Evolutionary conservation across 805 yeast genomes (phyloP).

Genomic region (Candida nitratophila): DNA sequence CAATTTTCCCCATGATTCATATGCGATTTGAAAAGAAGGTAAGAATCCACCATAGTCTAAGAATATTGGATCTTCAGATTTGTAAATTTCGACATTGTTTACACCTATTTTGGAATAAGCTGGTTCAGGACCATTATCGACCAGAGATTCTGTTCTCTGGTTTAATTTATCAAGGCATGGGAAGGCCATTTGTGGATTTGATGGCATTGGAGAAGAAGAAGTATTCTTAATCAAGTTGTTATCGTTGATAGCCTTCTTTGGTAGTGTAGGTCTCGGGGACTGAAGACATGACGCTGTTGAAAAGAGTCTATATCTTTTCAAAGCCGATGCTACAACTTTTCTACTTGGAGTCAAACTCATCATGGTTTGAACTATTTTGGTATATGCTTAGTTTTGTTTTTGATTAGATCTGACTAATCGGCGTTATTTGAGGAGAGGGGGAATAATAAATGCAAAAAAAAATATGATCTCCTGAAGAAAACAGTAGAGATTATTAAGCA

Average conservation of each 20-base stretch:
- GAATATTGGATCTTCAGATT: constrained; percentile 50
- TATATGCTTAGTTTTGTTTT: no score
- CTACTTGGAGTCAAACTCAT: not conserved
- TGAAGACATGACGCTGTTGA: not conserved
- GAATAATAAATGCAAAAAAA: no score
- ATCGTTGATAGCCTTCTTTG: constrained; percentile 2
- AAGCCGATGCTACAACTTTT: not conserved
- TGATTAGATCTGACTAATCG: no score
- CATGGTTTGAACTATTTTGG: no score
- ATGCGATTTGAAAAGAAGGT: constrained; percentile 75
- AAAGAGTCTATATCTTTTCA: not conserved
- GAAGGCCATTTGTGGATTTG: constrained; percentile 61
- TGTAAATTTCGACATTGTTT: constrained; percentile 58
- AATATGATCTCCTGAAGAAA: no score
- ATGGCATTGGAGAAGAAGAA: not conserved
- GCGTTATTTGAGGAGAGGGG: no score
- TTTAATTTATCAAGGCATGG: constrained; percentile 84
- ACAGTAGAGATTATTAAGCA: no score
- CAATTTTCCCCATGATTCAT: constrained; percentile 85
- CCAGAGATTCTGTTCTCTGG: constrained; percentile 34
- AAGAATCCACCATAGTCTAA: constrained; percentile 79
- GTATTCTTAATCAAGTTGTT: not conserved
- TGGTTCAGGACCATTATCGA: constrained; percentile 81
- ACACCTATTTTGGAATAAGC: constrained; percentile 60
- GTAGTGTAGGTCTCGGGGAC: not conserved